Evolutionary conservation across 1,139 yeast genomes (phyloP).

Genomic region (Zygosaccharomyces pseudobailii): DNA sequence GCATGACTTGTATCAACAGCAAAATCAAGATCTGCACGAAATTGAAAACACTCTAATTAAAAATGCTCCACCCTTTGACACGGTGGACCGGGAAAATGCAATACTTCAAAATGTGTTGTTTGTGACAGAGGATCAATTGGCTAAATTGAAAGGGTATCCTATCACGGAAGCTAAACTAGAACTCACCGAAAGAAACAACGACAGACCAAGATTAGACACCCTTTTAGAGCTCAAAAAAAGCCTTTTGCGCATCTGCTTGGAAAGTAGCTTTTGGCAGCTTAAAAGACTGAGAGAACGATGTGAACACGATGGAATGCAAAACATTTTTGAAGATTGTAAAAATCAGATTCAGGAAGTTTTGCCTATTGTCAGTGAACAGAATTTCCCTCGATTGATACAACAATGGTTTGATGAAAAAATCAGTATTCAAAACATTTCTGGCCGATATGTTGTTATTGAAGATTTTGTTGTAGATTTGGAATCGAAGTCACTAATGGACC

Average conservation of each 20-base stretch:
- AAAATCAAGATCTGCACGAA: slow-evolving; percentile 4
- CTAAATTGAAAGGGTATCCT: not conserved
- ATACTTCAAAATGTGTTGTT: not conserved
- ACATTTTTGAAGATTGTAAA: slow-evolving; percentile 1
- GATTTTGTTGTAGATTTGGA: slow-evolving; percentile 1
- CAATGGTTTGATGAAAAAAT: not conserved
- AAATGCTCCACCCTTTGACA: not conserved
- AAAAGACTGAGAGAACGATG: slow-evolving; percentile 1
- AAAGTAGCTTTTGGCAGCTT: slow-evolving; percentile 6
- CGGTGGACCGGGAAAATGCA: not conserved
- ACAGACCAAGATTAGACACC: not conserved
- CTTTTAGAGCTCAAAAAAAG: slow-evolving; percentile 2
- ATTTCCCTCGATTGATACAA: slow-evolving; percentile 2
- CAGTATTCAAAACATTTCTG: not conserved
- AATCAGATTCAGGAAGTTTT: slow-evolving; percentile 1
- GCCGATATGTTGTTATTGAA: not conserved
- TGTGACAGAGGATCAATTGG: not conserved
- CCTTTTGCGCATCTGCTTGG: slow-evolving; percentile 3
- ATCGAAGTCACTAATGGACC: not conserved
- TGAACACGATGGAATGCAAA: not conserved
- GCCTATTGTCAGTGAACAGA: slow-evolving; percentile 1
- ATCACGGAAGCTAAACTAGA: not conserved
- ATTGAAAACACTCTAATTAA: not conserved
- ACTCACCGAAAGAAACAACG: not conserved
- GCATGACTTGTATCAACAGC: slow-evolving; percentile 4